phyloP scores from a whole-genome alignment of 805 yeast species.

The Myxozyma nipponensis region DNA sequence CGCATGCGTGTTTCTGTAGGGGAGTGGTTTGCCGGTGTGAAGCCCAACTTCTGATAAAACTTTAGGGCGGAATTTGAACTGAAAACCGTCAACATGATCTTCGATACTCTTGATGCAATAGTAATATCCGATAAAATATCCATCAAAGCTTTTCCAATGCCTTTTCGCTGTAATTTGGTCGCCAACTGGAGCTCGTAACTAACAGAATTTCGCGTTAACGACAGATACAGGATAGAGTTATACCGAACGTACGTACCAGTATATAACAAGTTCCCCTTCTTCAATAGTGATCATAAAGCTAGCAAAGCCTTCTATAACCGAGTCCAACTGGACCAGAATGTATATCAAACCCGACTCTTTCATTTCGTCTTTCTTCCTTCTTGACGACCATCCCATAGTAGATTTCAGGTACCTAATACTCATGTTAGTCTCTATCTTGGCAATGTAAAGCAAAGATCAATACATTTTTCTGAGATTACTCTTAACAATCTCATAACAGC shows the following conservation, averaged over 20 bases:
- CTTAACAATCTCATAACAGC: conserved; percentile 24
- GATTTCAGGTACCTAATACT: conserved; percentile 17
- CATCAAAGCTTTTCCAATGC: conserved; percentile 21
- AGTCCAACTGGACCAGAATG: conserved; percentile 13
- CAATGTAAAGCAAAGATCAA: not conserved
- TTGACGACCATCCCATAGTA: conserved; percentile 25
- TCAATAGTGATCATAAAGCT: conserved; percentile 29
- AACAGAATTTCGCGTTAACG: too few relatives aligned
- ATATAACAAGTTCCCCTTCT: conserved; percentile 23
- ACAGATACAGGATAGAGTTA: too few relatives aligned
- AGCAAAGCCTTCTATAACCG: conserved; percentile 17
- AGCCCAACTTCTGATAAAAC: conserved; percentile 20
- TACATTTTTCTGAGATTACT: conserved; percentile 23
- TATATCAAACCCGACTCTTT: conserved; percentile 25
- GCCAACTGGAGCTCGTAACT: conserved; percentile 28
- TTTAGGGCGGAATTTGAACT: conserved; percentile 24
- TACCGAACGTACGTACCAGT: conserved; percentile 17
- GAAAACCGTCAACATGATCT: conserved; percentile 29
- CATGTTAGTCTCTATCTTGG: not conserved
- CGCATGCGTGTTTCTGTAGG: conserved; percentile 16
- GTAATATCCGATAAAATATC: conserved; percentile 15
- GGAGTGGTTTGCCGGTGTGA: conserved; percentile 11
- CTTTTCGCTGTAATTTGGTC: conserved; percentile 6
- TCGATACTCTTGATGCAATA: conserved; percentile 5
- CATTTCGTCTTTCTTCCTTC: conserved; percentile 23